Conservation (phyloP, 371 early-diverging fungal species). For the Mortierella sp. region DNA sequence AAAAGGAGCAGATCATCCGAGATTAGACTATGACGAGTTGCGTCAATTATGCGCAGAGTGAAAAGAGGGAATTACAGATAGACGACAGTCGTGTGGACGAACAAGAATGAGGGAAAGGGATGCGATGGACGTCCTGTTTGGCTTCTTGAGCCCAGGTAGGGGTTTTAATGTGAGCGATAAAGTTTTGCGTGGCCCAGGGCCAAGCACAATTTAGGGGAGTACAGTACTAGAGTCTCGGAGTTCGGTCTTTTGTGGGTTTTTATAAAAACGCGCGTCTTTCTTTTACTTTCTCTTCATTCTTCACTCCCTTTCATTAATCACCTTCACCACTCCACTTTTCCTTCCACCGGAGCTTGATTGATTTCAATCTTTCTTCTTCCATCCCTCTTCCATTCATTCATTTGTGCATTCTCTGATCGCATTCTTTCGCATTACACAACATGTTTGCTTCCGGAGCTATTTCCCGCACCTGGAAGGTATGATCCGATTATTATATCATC, state of each 20-base stretch:
- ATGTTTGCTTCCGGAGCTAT: conserved; percentile 53
- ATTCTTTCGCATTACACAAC: conserved; percentile 3
- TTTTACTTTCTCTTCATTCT: neutral
- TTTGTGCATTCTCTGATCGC: neutral
- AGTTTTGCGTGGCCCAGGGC: neutral
- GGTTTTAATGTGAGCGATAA: too few species aligned
- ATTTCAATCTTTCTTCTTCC: neutral
- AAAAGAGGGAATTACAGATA: too few species aligned
- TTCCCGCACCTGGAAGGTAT: conserved; percentile 51
- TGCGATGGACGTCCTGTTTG: neutral
- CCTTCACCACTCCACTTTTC: conserved; percentile 3
- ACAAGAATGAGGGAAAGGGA: neutral
- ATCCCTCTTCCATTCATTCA: neutral
- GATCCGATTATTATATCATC: neutral
- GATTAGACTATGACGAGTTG: too few species aligned
- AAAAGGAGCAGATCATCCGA: too few species aligned
- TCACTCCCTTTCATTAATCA: neutral
- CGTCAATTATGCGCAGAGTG: too few species aligned
- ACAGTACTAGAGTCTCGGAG: too few species aligned
- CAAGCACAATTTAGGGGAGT: neutral
- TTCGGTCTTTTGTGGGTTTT: neutral
- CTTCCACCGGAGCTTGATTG: neutral
- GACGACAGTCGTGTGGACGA: neutral
- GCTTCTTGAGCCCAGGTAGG: neutral
- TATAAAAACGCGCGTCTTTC: conserved; percentile 7